Evolutionary conservation across 2,329 filamentous ascomycete species (phyloP), one percentile per base, ranked within the genome.

Genomic region (Aspergillus hiratsukae): DNA sequence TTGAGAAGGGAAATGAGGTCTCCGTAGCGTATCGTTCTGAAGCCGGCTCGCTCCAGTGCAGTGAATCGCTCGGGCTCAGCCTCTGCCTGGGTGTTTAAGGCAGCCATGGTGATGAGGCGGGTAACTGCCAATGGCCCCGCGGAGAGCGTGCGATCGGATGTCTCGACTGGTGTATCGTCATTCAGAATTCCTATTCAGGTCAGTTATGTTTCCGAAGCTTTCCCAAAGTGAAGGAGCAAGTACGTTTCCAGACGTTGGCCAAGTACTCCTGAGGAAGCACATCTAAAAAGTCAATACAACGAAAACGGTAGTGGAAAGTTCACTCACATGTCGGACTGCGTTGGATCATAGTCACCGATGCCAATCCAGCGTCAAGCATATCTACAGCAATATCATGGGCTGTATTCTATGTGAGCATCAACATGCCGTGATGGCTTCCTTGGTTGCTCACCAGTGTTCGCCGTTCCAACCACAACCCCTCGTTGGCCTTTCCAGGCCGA

Each of bases 301-400:
- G 40, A 41, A n/a, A 66, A 58, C 14, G 58, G 31, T 14, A 53
- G 45, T 11, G 29, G 29, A 10, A 31, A 57, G 55, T 51, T 50
- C 50, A 25, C 50, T 40, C 14, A 57, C 29, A 69, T 37, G 78
- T 80, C 8, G 66, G 70, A 48, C 65, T 70, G 29, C 78, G 73
- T 58, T 81, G 79, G 0, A 80, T 64, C 61, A 81, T 77, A 11
- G 78, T 81, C n/a, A 76, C 65, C 14, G 75, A 72, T 29, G 72
- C 68, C 51, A 75, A 60, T 3, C 73, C 73, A 6, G 73, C 73
- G 23, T 75, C 69, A 40, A 72, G 69, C 71, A 79, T 80, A 63
- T 80, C 77, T 62, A 79, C 73, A 2, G 78, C 76, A 25, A 80
- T 72, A 61, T 81, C 78, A 64, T 80, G 78, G 1, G 58, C 65